Evolutionary conservation across 352 stramenopile species (phyloP), one percentile per base, ranked within the genome.

Genomic region (Phytopythium kandeliae): DNA sequence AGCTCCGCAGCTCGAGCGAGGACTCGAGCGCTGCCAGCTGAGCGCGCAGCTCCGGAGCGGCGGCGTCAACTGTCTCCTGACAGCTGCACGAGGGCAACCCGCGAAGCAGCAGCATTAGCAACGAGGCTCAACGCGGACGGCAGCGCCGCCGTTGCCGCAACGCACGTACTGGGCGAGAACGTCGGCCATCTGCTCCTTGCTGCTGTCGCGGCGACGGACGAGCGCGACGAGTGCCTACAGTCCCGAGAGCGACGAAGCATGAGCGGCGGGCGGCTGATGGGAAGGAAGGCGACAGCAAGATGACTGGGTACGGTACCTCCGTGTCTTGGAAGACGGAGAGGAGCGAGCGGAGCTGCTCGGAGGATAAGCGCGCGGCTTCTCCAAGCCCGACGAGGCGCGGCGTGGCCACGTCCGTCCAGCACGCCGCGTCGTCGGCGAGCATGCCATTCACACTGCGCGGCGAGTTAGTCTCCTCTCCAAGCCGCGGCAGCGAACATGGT

Each of bases 121-220:
- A 19, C 4, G 19, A 28, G 17, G 44, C 3, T 49, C 26, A 35
- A 37, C 25, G 5, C 11, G 15, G 8, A 4, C 15, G 22, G 15
- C 42, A 48, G 4, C 42, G 6, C 1, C 15, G 41, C 11, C 30
- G 30, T n/a, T n/a, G 6, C 7, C 19, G 11, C n/a, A 8, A 2
- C 3, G 9, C 11, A 41, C 45, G 21, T 51, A 51, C 45, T 51
- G 45, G 6, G 45, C 45, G 45, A 51, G 45, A 17, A 51, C 45
- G 45, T 51, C n/a, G 45, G 30, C 28, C 11, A 24, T 6, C 30
- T 37, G 45, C 12, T 40, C 28, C 13, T 40, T 31, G 45, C 15
- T 31, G 45, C 15, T 37, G 13, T 3, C 10, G 45, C 28, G 31
- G 30, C n/a, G n/a, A 17, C 28, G 28, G 6, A 21, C 19, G 28